Conservation (phyloP, 768 basidiomycete genomes). For the Sistotremastrum niveocremeum region DNA sequence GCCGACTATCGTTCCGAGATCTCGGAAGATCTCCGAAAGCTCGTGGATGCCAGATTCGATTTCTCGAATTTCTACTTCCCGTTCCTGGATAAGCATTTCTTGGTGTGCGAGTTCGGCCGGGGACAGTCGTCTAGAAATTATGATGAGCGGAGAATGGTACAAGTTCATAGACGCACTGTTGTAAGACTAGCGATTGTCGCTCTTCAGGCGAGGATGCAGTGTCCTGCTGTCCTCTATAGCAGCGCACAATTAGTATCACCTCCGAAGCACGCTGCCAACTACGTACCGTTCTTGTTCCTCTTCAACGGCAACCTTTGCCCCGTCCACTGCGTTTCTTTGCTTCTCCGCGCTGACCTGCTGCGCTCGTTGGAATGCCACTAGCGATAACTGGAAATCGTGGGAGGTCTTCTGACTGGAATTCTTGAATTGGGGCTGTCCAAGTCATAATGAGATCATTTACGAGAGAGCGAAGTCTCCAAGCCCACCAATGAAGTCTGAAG, state of each 20-base stretch:
- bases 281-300: constrained; percentile 31
- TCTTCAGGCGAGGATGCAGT: constrained; percentile 2
- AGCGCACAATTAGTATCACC: neutral
- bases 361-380: constrained; percentile 84
- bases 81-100: constrained; percentile 87
- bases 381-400: constrained; percentile 79
- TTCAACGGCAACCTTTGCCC: constrained; percentile 73
- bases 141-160: constrained; percentile 30
- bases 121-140: constrained; percentile 68
- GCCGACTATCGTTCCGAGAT: constrained; percentile 85
- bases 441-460: neutral
- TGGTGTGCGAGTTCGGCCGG: constrained; percentile 92
- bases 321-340: constrained; percentile 80
- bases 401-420: constrained; percentile 83
- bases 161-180: constrained; percentile 1
- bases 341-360: constrained; percentile 83
- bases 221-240: neutral
- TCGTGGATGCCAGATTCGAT: constrained; percentile 97
- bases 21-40: constrained; percentile 89
- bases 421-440: constrained; percentile 58
- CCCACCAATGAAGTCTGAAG: constrained; percentile 50
- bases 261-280: neutral
- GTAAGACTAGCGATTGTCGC: constrained; percentile 9
- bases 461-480: neutral
- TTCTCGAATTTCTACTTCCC: constrained; percentile 88